phyloP scores from a whole-genome alignment of 2,329 filamentous ascomycete species.

The Emydomyces testavorans region DNA sequence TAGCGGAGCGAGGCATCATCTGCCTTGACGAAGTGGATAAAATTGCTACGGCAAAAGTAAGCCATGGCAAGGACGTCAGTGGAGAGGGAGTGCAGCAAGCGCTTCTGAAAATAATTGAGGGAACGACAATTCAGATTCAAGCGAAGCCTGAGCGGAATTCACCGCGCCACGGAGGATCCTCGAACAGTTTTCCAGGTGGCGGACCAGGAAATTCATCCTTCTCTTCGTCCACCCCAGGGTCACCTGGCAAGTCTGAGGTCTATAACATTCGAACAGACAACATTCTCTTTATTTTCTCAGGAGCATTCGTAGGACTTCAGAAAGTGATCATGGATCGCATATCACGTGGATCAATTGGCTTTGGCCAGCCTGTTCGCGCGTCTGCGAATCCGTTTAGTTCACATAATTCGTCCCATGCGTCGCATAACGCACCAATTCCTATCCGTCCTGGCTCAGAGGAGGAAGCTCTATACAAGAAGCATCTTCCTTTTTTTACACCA shows the following conservation, averaged over 20 bases:
- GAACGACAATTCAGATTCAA: slow-evolving; percentile 83
- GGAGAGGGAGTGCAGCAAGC: slow-evolving; percentile 96
- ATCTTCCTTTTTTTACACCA: slow-evolving; percentile 49
- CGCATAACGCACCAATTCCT: slow-evolving; percentile 35
- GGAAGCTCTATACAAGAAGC: slow-evolving; percentile 47
- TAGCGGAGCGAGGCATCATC: slow-evolving; percentile 83
- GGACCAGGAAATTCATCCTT: slow-evolving; percentile 16
- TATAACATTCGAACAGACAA: slow-evolving; percentile 83
- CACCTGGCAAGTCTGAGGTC: slow-evolving; percentile 43
- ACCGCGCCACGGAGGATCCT: slow-evolving; percentile 29
- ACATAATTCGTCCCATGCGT: slow-evolving; percentile 17
- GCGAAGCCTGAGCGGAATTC: slow-evolving; percentile 52
- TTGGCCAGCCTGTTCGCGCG: slow-evolving; percentile 67
- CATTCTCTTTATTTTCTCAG: slow-evolving; percentile 93
- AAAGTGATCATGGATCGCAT: slow-evolving; percentile 81
- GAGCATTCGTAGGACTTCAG: slow-evolving; percentile 85
- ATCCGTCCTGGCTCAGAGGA: slow-evolving; percentile 54
- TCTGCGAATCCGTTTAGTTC: slow-evolving; percentile 25
- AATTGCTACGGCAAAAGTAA: slow-evolving; percentile 76
- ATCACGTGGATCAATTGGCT: slow-evolving; percentile 76
- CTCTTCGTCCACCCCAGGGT: slow-evolving; percentile 12
- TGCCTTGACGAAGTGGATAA: slow-evolving; percentile 97
- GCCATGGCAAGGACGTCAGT: slow-evolving; percentile 83
- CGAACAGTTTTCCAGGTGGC: slow-evolving; percentile 27
- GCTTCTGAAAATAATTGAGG: slow-evolving; percentile 88